Conservation (phyloP, 805 yeast genomes). For the Yarrowia bubula region DNA sequence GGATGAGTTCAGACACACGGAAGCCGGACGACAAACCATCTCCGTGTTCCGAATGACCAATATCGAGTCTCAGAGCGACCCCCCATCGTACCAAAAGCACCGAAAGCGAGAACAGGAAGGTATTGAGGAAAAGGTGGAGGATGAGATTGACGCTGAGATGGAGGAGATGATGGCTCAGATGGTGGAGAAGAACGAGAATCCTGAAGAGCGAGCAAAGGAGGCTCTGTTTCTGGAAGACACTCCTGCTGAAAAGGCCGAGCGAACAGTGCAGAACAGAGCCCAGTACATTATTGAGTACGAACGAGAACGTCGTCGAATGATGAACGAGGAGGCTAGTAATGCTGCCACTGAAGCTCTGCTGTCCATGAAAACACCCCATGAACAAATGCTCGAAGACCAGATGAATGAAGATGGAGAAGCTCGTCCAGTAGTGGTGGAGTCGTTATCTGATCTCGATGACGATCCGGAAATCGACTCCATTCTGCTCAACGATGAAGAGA, state of each 20-base stretch:
- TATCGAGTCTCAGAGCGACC: conserved; percentile 54
- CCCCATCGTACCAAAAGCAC: conserved; percentile 77
- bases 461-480: conserved; percentile 63
- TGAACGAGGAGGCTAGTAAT: conserved; percentile 26
- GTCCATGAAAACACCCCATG: conserved; percentile 22
- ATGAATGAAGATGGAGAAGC: neutral
- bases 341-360: conserved; percentile 3
- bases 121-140: conserved; percentile 18
- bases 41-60: conserved; percentile 60
- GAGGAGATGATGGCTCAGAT: conserved; percentile 17
- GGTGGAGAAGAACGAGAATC: neutral
- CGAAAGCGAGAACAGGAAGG: conserved; percentile 48
- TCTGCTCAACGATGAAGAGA: conserved; percentile 66
- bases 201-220: conserved; percentile 25
- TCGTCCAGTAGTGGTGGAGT: conserved; percentile 38
- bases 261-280: conserved; percentile 19
- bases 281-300: conserved; percentile 25
- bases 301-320: conserved; percentile 7
- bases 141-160: conserved; percentile 16
- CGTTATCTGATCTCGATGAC: conserved; percentile 70
- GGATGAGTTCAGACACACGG: conserved; percentile 79
- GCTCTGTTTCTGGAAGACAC: conserved; percentile 27
- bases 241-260: conserved; percentile 27
- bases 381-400: neutral
- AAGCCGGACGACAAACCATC: conserved; percentile 70